Evolutionary conservation across 1,139 yeast species (phyloP).

Genomic region (Meyerozyma carpophila): DNA sequence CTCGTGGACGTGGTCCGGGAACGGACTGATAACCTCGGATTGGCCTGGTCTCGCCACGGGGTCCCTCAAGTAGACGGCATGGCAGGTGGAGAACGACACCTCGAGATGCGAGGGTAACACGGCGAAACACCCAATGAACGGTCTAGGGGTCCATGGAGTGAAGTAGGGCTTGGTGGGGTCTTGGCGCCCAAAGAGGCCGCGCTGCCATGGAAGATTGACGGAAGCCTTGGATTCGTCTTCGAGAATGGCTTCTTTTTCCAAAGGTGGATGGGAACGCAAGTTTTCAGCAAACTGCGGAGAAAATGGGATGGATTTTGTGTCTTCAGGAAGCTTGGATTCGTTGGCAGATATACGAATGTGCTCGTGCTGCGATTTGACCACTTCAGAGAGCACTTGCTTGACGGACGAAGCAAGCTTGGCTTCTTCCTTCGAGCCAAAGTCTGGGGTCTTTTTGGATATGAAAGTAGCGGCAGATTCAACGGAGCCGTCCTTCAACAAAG

Average conservation of each 20-base stretch:
- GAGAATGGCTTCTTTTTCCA: slow-evolving; percentile 48
- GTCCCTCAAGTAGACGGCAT: slow-evolving; percentile 90
- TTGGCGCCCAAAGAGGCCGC: slow-evolving; percentile 70
- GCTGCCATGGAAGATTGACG: slow-evolving; percentile 69
- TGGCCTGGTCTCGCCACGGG: slow-evolving; percentile 98
- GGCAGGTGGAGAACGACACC: slow-evolving; percentile 84
- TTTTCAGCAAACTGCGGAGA: slow-evolving; percentile 54
- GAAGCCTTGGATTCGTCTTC: slow-evolving; percentile 51
- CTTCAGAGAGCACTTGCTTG: slow-evolving; percentile 51
- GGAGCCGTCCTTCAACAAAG: slow-evolving; percentile 17
- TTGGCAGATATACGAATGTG: slow-evolving; percentile 37
- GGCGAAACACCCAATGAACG: slow-evolving; percentile 88
- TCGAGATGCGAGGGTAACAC: slow-evolving; percentile 89
- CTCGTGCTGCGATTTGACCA: slow-evolving; percentile 48
- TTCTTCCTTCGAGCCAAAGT: slow-evolving; percentile 28
- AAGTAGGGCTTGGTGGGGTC: slow-evolving; percentile 77
- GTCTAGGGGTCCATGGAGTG: slow-evolving; percentile 96
- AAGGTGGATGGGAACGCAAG: slow-evolving; percentile 42
- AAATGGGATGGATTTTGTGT: slow-evolving; percentile 32
- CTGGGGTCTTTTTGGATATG: slow-evolving; percentile 33
- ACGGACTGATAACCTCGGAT: slow-evolving; percentile 92
- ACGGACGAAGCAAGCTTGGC: slow-evolving; percentile 40
- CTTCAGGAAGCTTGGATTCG: slow-evolving; percentile 22
- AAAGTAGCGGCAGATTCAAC: slow-evolving; percentile 16
- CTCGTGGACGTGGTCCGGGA: slow-evolving; percentile 78